These are phyloP conservation scores for Metarhizium sp. DNA, from an alignment of 2,329 filamentous ascomycete genomes.

Conservation along the genomic window DNA sequence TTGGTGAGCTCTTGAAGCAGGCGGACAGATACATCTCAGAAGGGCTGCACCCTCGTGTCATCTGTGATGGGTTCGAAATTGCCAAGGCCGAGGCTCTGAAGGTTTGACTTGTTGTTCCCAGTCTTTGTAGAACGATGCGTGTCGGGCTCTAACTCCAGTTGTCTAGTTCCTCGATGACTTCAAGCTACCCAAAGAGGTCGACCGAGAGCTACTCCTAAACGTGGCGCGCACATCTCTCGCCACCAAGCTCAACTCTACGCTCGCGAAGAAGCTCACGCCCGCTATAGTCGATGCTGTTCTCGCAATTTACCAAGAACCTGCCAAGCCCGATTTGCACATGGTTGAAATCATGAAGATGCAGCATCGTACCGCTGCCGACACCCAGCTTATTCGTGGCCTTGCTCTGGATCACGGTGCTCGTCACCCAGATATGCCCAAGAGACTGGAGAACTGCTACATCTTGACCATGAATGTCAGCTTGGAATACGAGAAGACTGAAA, in stretches of 20 bases:
- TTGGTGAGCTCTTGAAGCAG: conserved; percentile 96
- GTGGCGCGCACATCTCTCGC: conserved; percentile 91
- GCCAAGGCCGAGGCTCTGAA: conserved; percentile 89
- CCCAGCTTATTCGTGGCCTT: conserved; percentile 86
- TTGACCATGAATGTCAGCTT: conserved; percentile 92
- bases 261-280: conserved; percentile 86
- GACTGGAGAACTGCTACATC: conserved; percentile 90
- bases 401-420: conserved; percentile 91
- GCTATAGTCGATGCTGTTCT: conserved; percentile 95
- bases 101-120: conserved; percentile 33
- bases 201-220: conserved; percentile 85
- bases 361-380: conserved; percentile 91
- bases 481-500: conserved; percentile 98
- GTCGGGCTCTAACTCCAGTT: background rate
- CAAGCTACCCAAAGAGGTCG: conserved; percentile 80
- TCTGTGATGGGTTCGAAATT: conserved; percentile 96
- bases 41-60: conserved; percentile 91
- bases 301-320: conserved; percentile 79
- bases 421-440: conserved; percentile 97
- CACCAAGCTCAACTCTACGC: conserved; percentile 83
- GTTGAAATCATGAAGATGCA: conserved; percentile 99
- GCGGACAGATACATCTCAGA: conserved; percentile 93
- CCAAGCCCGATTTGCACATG: conserved; percentile 97
- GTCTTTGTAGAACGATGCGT: too few species aligned
- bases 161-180: conserved; percentile 85